A percentile compares a stretch with the other conserved stretches of the same genome.
Conservation (phyloP, 2,329 filamentous ascomycete species). For the Zymoseptoria tritici region DNA sequence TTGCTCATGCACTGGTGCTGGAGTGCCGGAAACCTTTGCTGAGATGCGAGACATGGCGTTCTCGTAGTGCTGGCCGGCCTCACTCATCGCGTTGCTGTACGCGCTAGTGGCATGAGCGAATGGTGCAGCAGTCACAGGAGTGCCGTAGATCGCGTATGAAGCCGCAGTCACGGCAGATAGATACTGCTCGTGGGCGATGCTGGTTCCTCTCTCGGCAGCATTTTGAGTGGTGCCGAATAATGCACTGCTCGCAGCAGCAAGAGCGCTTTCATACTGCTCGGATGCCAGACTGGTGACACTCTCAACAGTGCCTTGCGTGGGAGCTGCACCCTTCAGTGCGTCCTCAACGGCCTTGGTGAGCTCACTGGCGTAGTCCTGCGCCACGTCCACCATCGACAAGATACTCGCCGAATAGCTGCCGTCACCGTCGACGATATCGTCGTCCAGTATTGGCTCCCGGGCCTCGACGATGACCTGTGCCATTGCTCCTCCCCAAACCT, state of each 20-base stretch:
- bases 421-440: constrained; percentile 33
- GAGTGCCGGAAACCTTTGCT: constrained; percentile 59
- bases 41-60: constrained; percentile 62
- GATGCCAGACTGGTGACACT: constrained; percentile 47
- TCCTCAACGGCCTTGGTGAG: constrained; percentile 51
- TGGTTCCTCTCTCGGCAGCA: constrained; percentile 39
- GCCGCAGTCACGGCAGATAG: constrained; percentile 52
- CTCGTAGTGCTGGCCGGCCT: constrained; percentile 61
- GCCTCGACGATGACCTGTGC: constrained; percentile 44
- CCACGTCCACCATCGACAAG: constrained; percentile 45
- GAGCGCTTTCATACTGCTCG: constrained; percentile 50
- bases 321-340: constrained; percentile 41
- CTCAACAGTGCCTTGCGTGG: constrained; percentile 42
- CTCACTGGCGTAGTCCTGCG: constrained; percentile 46
- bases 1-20: constrained; percentile 61
- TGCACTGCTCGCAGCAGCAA: constrained; percentile 50
- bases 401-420: constrained; percentile 44
- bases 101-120: constrained; percentile 40
- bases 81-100: constrained; percentile 58
- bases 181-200: constrained; percentile 48
- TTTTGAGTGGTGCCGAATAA: constrained; percentile 45
- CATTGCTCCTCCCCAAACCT: constrained; percentile 49
- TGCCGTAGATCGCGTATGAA: constrained; percentile 50
- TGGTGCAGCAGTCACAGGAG: constrained; percentile 35
- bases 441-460: constrained; percentile 42